phyloP scores from a whole-genome alignment of 2,329 filamentous ascomycete genomes.

The Xylariaceae sp. region DNA sequence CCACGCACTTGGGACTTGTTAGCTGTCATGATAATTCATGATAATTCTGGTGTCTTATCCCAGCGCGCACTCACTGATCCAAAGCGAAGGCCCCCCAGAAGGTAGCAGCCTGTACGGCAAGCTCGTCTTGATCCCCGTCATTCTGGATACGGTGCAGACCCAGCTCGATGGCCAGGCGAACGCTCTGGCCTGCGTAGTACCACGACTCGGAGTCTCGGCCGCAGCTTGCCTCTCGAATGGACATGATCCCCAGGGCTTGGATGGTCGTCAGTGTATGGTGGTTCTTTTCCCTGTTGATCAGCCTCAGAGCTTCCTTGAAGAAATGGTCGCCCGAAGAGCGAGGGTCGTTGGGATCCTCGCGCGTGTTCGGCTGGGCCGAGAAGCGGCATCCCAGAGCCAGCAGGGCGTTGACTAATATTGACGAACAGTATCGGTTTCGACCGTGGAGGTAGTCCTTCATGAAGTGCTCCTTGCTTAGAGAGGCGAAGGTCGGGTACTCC shows the following conservation, averaged over 20 bases:
- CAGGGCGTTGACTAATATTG: conserved; percentile 58
- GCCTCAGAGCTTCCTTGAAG: conserved; percentile 58
- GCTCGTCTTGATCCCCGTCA: conserved; percentile 44
- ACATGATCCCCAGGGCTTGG: conserved; percentile 70
- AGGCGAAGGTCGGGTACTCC: conserved; percentile 68
- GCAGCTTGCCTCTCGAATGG: conserved; percentile 64
- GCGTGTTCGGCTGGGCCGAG: conserved; percentile 56
- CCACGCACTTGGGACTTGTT: conserved; percentile 44
- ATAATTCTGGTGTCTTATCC: background rate
- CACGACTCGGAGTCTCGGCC: conserved; percentile 67
- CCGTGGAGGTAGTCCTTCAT: conserved; percentile 56
- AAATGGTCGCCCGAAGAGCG: conserved; percentile 66
- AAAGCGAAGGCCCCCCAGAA: conserved; percentile 57
- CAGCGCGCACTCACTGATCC: conserved; percentile 50
- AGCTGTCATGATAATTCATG: conserved; percentile 12
- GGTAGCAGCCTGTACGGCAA: conserved; percentile 51
- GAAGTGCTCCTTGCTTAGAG: conserved; percentile 65
- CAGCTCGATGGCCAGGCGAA: conserved; percentile 65
- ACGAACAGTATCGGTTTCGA: conserved; percentile 57
- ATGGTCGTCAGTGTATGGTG: conserved; percentile 61
- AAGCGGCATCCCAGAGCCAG: conserved; percentile 61
- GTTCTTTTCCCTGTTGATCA: conserved; percentile 50
- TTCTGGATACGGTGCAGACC: conserved; percentile 52
- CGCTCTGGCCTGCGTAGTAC: conserved; percentile 64
- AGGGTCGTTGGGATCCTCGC: conserved; percentile 53